phyloP scores from a whole-genome alignment of 495 filamentous ascomycete species.

The Aspergillus bridgeri region DNA sequence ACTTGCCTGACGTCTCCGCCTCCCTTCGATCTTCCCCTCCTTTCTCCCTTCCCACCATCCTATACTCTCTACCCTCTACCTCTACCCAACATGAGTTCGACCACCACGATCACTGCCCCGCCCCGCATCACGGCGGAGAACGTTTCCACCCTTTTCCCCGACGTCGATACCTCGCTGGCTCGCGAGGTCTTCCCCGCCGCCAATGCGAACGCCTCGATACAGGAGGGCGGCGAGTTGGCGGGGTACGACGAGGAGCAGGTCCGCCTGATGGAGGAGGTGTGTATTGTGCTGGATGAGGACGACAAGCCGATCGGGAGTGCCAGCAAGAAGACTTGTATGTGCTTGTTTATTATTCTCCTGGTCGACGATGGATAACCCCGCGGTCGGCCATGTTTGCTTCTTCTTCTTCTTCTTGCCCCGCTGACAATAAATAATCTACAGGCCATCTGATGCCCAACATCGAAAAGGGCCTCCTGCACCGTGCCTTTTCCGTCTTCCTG shows the following conservation, averaged over 20 bases:
- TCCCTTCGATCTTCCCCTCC: background rate
- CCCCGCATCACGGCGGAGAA: conserved; percentile 73
- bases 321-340: conserved; percentile 96
- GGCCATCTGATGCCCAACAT: conserved; percentile 99
- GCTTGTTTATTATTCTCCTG: background rate
- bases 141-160: conserved; percentile 86
- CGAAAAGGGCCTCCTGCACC: conserved; percentile 88
- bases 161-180: conserved; percentile 85
- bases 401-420: too few relatives aligned
- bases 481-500: conserved; percentile 96
- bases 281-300: conserved; percentile 91
- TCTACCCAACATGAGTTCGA: conserved; percentile 53
- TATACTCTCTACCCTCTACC: too few relatives aligned
- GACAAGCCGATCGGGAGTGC: conserved; percentile 93
- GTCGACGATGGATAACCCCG: background rate
- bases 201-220: conserved; percentile 25
- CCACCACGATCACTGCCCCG: conserved; percentile 38
- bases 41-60: background rate
- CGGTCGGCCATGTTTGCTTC: background rate
- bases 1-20: background rate
- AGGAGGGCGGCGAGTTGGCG: conserved; percentile 48
- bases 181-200: conserved; percentile 53
- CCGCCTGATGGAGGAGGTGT: conserved; percentile 97
- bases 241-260: conserved; percentile 98
- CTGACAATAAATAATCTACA: conserved; percentile 26